phyloP scores from a whole-genome alignment of 805 yeast species.

The Yarrowia osloensis region DNA sequence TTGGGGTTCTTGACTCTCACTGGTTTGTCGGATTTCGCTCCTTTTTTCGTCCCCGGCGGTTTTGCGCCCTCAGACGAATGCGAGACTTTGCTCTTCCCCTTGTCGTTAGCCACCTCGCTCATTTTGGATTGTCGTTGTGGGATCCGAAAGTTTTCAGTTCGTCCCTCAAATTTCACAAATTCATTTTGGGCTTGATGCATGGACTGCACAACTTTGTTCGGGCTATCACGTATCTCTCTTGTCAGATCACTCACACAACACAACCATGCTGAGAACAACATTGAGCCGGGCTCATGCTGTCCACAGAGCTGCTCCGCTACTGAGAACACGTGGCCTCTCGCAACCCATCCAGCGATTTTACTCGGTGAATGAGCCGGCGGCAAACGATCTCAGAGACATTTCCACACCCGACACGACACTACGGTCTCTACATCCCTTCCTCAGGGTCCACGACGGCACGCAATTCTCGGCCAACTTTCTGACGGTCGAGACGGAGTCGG shows the following conservation, averaged over 20 bases:
- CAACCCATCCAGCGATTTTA: background rate
- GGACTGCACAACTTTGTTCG: constrained; percentile 9
- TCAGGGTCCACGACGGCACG: background rate
- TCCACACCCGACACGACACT: background rate
- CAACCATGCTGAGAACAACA: constrained; percentile 10
- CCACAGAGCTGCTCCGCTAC: background rate
- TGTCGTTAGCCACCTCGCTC: background rate
- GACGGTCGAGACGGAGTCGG: background rate
- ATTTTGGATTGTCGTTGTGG: background rate
- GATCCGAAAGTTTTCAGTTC: background rate
- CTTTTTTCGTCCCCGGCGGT: background rate
- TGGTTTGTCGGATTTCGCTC: background rate
- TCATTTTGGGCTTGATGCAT: constrained; percentile 1
- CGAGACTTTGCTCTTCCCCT: background rate
- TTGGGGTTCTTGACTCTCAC: constrained; percentile 5
- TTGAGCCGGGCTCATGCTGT: background rate
- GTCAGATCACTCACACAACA: constrained; percentile 5
- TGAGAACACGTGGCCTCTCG: background rate
- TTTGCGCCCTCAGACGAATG: no score
- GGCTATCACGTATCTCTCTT: background rate
- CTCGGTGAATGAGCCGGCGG: background rate
- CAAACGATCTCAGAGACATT: background rate
- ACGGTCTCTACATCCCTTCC: constrained; percentile 6
- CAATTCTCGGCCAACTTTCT: background rate
- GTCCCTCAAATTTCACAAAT: background rate